phyloP scores from a whole-genome alignment of 2,329 filamentous ascomycete genomes.

The Cladosporium austrohemisphaericum region DNA sequence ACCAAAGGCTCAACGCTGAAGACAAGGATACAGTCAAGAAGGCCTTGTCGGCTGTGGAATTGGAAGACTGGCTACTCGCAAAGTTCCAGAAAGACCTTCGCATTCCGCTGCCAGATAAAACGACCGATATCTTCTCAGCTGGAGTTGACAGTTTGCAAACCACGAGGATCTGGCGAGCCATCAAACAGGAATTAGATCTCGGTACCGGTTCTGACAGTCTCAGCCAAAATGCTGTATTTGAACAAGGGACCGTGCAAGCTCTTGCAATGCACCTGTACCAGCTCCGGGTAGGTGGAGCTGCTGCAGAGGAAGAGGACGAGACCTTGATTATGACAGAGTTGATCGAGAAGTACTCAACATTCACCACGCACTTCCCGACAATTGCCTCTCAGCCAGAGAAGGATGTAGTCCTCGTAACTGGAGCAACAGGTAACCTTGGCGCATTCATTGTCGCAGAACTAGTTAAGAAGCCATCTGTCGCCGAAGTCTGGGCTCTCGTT shows the following conservation, averaged over 20 bases:
- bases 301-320: slow-evolving; percentile 33
- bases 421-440: slow-evolving; percentile 63
- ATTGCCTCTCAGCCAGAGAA: slow-evolving; percentile 13
- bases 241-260: slow-evolving; percentile 49
- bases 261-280: slow-evolving; percentile 46
- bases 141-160: slow-evolving; percentile 47
- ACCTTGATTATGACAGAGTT: slow-evolving; percentile 45
- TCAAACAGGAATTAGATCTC: slow-evolving; percentile 40
- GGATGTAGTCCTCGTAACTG: slow-evolving; percentile 50
- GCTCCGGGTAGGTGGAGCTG: slow-evolving; percentile 38
- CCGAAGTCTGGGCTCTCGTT: slow-evolving; percentile 51
- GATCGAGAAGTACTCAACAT: slow-evolving; percentile 44
- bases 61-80: slow-evolving; percentile 31
- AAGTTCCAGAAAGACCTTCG: slow-evolving; percentile 33
- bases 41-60: slow-evolving; percentile 24
- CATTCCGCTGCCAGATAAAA: slow-evolving; percentile 20
- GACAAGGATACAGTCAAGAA: slow-evolving; percentile 25
- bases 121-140: slow-evolving; percentile 55
- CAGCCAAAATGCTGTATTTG: slow-evolving; percentile 57
- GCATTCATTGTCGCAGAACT: slow-evolving; percentile 51
- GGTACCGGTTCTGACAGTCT: slow-evolving; percentile 36
- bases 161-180: slow-evolving; percentile 51
- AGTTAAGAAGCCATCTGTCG: slow-evolving; percentile 27
- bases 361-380: slow-evolving; percentile 29
- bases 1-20: slow-evolving; percentile 29